phyloP scores from a whole-genome alignment of 129 eudicot species.

The Deinandra increscens region DNA sequence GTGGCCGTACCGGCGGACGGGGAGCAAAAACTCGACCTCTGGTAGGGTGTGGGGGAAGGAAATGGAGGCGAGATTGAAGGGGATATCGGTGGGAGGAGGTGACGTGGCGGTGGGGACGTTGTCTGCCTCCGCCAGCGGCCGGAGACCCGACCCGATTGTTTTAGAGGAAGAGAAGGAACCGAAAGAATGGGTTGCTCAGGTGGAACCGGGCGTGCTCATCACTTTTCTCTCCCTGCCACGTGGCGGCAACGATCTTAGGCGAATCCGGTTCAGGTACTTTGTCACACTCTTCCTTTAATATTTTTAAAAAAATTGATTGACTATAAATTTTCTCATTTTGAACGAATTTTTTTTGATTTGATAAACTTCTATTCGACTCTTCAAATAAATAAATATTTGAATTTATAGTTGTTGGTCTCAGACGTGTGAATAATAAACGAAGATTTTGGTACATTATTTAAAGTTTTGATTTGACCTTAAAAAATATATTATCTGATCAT shows the following conservation, averaged over 20 bases:
- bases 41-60: slow-evolving; percentile 80
- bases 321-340: too few species aligned
- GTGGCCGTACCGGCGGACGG: slow-evolving; percentile 66
- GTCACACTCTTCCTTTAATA: too few species aligned
- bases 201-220: slow-evolving; percentile 75
- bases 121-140: slow-evolving; percentile 60
- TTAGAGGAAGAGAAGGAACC: slow-evolving; percentile 72
- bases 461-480: too few species aligned
- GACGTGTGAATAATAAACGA: too few species aligned
- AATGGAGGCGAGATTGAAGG: slow-evolving; percentile 39
- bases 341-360: too few species aligned
- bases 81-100: slow-evolving; percentile 54
- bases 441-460: too few species aligned
- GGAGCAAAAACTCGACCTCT: slow-evolving; percentile 76
- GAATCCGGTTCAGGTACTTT: slow-evolving; percentile 97
- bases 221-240: slow-evolving; percentile 79
- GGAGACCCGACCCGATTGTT: slow-evolving; percentile 62
- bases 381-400: too few species aligned
- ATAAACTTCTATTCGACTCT: too few species aligned
- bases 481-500: too few species aligned
- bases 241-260: slow-evolving; percentile 91
- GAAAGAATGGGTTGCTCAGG: slow-evolving; percentile 84
- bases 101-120: slow-evolving; percentile 45
- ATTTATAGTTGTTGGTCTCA: too few species aligned
- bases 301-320: too few species aligned